These are phyloP conservation scores for Rhinocladiella mackenziei DNA, from an alignment of 2,329 filamentous ascomycete species.

Conservation along the genomic window DNA sequence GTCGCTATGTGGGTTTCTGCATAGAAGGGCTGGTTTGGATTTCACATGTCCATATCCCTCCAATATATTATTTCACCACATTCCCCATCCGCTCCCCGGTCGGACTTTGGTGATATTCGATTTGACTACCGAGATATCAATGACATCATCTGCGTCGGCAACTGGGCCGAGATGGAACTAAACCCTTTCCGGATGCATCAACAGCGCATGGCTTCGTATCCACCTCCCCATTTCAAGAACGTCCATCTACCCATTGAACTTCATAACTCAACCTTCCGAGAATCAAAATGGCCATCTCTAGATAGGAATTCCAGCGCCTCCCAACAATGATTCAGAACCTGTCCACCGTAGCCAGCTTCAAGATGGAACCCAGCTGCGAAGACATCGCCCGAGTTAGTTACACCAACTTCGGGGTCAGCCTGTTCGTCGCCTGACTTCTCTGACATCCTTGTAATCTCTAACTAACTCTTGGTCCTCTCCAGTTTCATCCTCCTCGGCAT, in stretches of 20 bases:
- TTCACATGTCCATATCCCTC: too few relatives aligned
- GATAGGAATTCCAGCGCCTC: neutral
- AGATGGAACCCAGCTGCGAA: constrained; percentile 22
- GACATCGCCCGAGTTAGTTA: constrained; percentile 27
- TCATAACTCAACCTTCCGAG: neutral
- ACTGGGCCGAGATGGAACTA: constrained; percentile 2
- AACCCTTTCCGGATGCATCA: constrained; percentile 6
- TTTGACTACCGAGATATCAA: neutral
- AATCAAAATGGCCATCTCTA: neutral
- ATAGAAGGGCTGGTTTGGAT: too few relatives aligned
- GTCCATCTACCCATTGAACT: too few relatives aligned
- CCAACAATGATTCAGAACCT: neutral
- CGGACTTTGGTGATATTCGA: too few relatives aligned
- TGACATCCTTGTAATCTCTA: neutral
- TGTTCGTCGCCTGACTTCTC: constrained; percentile 10
- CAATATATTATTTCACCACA: too few relatives aligned
- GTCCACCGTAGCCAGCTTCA: neutral
- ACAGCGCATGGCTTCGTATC: too few relatives aligned
- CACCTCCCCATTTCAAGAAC: too few relatives aligned
- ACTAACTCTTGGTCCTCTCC: neutral
- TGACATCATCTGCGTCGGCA: constrained; percentile 2
- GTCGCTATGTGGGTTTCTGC: too few relatives aligned
- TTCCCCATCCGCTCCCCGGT: too few relatives aligned
- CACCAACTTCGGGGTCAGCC: constrained; percentile 28
- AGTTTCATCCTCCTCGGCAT: constrained; percentile 80